Conservation (phyloP, 768 basidiomycete genomes). For the Mycena maculata region DNA sequence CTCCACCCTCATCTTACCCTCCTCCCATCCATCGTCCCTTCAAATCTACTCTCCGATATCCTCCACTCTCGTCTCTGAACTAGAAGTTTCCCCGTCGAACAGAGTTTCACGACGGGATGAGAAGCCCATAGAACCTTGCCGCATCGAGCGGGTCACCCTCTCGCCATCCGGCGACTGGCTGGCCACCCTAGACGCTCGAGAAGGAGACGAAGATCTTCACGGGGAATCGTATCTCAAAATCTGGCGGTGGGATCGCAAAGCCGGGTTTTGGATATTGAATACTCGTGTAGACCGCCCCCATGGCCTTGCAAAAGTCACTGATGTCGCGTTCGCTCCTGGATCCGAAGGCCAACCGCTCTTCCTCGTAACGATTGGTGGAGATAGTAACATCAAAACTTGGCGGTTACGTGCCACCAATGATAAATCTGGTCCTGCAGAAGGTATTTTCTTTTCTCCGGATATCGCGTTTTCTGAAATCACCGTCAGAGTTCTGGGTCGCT, state of each 20-base stretch:
- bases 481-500: constrained; percentile 80
- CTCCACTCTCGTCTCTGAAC: constrained; percentile 80
- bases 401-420: constrained; percentile 60
- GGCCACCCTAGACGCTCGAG: constrained; percentile 87
- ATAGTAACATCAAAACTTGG: constrained; percentile 87
- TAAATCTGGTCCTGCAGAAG: constrained; percentile 62
- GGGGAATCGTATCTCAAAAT: constrained; percentile 87
- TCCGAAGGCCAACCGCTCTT: constrained; percentile 47
- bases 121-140: constrained; percentile 76
- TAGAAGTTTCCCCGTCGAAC: constrained; percentile 95
- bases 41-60: constrained; percentile 86
- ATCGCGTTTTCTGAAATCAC: too few species aligned
- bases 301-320: constrained; percentile 69
- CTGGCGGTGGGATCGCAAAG: constrained; percentile 85
- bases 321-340: constrained; percentile 75
- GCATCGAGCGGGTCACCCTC: constrained; percentile 77
- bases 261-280: constrained; percentile 78
- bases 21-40: constrained; percentile 95
- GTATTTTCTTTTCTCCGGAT: constrained; percentile 51
- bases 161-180: constrained; percentile 86
- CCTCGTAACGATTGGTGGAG: constrained; percentile 80
- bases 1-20: constrained; percentile 85
- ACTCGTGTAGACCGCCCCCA: constrained; percentile 93
- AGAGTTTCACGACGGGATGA: constrained; percentile 87
- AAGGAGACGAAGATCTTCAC: constrained; percentile 72